These are phyloP conservation scores for Diaporthe batatas DNA, from an alignment of 2,329 filamentous ascomycete species.

Conservation along the genomic window DNA sequence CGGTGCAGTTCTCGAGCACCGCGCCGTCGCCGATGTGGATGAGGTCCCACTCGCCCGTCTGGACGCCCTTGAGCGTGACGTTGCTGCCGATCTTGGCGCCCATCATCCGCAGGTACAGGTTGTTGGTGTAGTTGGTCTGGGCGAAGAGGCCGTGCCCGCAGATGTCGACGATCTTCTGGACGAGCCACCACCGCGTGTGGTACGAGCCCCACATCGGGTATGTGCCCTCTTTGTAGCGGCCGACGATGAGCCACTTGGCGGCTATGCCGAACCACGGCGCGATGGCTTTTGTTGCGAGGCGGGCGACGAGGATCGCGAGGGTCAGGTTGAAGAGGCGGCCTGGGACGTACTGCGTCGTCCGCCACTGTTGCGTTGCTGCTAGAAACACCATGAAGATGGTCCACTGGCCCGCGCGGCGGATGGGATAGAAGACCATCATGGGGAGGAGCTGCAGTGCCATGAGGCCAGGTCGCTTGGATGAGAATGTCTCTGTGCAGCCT, in stretches of 20 bases:
- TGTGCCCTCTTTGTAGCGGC: constrained; percentile 64
- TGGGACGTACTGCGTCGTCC: constrained; percentile 54
- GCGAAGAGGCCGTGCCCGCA: constrained; percentile 63
- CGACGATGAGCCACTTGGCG: constrained; percentile 68
- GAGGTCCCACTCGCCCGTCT: constrained; percentile 69
- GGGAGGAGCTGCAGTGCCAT: constrained; percentile 66
- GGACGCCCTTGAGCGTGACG: constrained; percentile 60
- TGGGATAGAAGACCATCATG: constrained; percentile 62
- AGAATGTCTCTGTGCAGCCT: constrained; percentile 52
- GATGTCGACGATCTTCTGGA: constrained; percentile 65
- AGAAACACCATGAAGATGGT: constrained; percentile 64
- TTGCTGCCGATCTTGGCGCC: constrained; percentile 66
- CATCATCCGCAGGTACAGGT: constrained; percentile 64
- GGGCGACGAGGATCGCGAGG: constrained; percentile 58
- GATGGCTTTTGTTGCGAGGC: constrained; percentile 54
- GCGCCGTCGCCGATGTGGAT: constrained; percentile 66
- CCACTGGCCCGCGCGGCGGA: constrained; percentile 66
- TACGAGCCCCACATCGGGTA: constrained; percentile 72
- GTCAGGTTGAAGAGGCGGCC: constrained; percentile 64
- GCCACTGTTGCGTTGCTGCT: constrained; percentile 55
- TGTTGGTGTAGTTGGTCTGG: constrained; percentile 54
- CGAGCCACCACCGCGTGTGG: constrained; percentile 71
- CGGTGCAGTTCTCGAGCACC: constrained; percentile 60
- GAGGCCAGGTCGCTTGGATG: constrained; percentile 63
- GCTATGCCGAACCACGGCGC: constrained; percentile 62